Conservation (phyloP, 305 asterid species). For the Rubia tinctorum region DNA sequence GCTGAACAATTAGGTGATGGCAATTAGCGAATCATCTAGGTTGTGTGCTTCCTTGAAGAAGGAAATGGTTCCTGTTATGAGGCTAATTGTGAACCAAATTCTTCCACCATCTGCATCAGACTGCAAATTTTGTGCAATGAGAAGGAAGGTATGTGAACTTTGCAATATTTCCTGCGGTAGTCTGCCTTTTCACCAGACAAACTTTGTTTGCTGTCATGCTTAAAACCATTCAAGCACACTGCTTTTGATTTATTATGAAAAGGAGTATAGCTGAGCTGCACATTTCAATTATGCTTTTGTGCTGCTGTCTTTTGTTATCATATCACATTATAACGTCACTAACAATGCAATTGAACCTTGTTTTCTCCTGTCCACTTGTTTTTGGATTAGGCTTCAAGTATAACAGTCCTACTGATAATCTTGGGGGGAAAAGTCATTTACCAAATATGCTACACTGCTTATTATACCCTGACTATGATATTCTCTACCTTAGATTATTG, state of each 20-base stretch:
- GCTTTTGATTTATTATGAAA: neutral
- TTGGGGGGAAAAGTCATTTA: too few relatives aligned
- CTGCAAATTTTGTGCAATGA: conserved; percentile 83
- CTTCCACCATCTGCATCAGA: conserved; percentile 67
- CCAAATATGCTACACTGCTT: too few relatives aligned
- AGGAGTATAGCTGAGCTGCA: neutral
- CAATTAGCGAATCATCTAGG: conserved; percentile 79
- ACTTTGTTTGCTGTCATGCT: neutral
- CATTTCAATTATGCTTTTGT: neutral
- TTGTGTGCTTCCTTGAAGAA: conserved; percentile 65
- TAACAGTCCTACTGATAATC: too few relatives aligned
- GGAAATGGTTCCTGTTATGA: conserved; percentile 71
- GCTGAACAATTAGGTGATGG: conserved; percentile 58
- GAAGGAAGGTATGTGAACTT: conserved; percentile 50
- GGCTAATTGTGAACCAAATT: conserved; percentile 71
- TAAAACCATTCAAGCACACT: neutral
- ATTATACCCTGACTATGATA: too few relatives aligned
- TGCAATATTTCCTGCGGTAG: neutral
- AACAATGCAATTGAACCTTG: neutral
- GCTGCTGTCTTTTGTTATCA: neutral
- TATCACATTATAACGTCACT: neutral
- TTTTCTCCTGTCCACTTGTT: neutral
- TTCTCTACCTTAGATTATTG: too few relatives aligned
- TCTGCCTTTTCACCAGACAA: neutral
- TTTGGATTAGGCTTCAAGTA: neutral